Evolutionary conservation across 768 basidiomycete species (phyloP).

Genomic region (Macrolepiota fuliginosa): DNA sequence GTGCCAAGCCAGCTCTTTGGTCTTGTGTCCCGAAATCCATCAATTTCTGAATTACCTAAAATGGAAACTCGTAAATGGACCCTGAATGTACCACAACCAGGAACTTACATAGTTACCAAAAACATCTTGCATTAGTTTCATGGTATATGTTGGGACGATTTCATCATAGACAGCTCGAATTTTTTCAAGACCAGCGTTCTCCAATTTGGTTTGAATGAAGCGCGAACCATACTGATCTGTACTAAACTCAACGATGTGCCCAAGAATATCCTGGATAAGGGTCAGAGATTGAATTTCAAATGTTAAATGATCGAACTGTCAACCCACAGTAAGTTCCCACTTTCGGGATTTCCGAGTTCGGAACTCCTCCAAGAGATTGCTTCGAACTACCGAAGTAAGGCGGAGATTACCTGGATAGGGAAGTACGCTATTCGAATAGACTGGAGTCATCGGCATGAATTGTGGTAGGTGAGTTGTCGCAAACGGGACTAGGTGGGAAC

Average conservation of each 20-base stretch:
- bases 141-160: constrained; percentile 71
- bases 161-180: constrained; percentile 78
- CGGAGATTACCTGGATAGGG: constrained; percentile 3
- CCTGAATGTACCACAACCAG: constrained; percentile 8
- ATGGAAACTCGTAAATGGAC: neutral
- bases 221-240: constrained; percentile 97
- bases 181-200: constrained; percentile 34
- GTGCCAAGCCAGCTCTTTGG: constrained; percentile 71
- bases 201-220: constrained; percentile 89
- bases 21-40: constrained; percentile 19
- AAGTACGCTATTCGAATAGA: constrained; percentile 5
- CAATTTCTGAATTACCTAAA: constrained; percentile 12
- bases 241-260: constrained; percentile 87
- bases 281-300: neutral
- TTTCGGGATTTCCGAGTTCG: constrained; percentile 72
- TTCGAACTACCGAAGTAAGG: constrained; percentile 6
- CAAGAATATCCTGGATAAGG: constrained; percentile 70
- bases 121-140: constrained; percentile 84
- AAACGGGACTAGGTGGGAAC: constrained; percentile 5
- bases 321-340: constrained; percentile 77
- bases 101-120: constrained; percentile 91
- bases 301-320: constrained; percentile 1
- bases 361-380: constrained; percentile 73
- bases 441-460: constrained; percentile 4
- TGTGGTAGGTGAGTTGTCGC: constrained; percentile 1